These are phyloP conservation scores for Eleusine indica DNA, from an alignment of 176 grass and related monocot species.

Conservation along the genomic window DNA sequence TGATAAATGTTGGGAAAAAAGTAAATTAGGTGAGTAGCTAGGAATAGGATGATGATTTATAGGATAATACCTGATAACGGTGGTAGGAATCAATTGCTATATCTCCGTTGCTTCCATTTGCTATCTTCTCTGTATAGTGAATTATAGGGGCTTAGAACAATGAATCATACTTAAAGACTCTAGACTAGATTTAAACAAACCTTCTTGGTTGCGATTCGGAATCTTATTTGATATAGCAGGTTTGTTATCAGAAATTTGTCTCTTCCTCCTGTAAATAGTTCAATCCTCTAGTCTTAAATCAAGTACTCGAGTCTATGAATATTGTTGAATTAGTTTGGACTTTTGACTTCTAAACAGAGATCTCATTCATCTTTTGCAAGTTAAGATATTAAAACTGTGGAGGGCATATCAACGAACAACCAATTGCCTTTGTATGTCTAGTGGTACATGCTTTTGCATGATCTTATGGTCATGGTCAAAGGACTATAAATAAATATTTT, in stretches of 20 bases:
- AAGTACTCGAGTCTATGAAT: neutral
- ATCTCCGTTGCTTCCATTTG: slow-evolving; percentile 73
- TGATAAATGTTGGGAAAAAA: slow-evolving; percentile 21
- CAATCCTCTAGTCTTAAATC: neutral
- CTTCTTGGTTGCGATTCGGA: neutral
- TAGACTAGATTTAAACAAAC: neutral
- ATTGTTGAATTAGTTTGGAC: neutral
- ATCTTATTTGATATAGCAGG: neutral
- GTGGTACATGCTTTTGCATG: slow-evolving; percentile 5
- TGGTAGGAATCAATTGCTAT: slow-evolving; percentile 79
- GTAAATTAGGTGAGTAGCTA: neutral
- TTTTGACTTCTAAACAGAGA: neutral
- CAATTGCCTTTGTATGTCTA: slow-evolving; percentile 10
- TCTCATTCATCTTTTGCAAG: neutral
- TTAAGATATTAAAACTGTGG: slow-evolving; percentile 1
- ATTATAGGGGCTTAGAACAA: neutral
- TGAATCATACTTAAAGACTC: neutral
- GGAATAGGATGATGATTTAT: neutral
- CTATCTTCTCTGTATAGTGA: slow-evolving; percentile 60
- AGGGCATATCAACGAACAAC: neutral
- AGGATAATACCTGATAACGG: slow-evolving; percentile 58
- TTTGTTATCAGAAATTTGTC: neutral
- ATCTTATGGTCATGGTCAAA: neutral
- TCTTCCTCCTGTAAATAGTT: slow-evolving; percentile 15
- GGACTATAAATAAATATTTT: neutral